These are phyloP conservation scores for Bauhinia variegata DNA, from an alignment of 306 rosid genomes.

Conservation along the genomic window DNA sequence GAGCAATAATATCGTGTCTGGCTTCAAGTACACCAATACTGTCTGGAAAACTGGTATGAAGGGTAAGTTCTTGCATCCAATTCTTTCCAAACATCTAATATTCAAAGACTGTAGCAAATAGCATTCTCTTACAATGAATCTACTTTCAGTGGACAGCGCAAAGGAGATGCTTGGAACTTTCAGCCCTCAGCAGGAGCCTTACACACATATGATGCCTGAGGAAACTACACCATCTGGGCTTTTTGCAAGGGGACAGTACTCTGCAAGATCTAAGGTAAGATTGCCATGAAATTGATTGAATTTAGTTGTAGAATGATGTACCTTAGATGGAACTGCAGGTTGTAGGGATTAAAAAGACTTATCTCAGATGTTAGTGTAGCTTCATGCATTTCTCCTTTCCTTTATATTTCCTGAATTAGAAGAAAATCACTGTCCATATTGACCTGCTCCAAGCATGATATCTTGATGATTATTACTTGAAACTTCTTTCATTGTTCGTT, in stretches of 20 bases:
- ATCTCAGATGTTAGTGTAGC: not conserved
- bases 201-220: conserved; percentile 79
- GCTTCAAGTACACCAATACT: conserved; percentile 84
- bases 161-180: conserved; percentile 95
- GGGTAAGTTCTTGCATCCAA: conserved; percentile 48
- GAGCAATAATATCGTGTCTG: conserved; percentile 83
- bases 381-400: not conserved
- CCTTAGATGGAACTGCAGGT: no score
- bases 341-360: no score
- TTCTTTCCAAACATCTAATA: not conserved
- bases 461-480: no score
- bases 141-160: conserved; percentile 72
- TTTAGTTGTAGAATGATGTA: not conserved
- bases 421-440: not conserved
- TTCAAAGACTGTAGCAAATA: no score
- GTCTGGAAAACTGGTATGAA: conserved; percentile 88
- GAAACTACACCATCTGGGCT: conserved; percentile 89
- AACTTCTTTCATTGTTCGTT: no score
- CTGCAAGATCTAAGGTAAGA: conserved; percentile 79
- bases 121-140: conserved; percentile 13
- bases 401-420: not conserved
- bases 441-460: no score
- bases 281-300: not conserved
- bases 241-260: conserved; percentile 85
- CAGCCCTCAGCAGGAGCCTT: conserved; percentile 83